These are phyloP conservation scores for Pleurotus eryngii DNA, from an alignment of 768 basidiomycete genomes.

Conservation along the genomic window DNA sequence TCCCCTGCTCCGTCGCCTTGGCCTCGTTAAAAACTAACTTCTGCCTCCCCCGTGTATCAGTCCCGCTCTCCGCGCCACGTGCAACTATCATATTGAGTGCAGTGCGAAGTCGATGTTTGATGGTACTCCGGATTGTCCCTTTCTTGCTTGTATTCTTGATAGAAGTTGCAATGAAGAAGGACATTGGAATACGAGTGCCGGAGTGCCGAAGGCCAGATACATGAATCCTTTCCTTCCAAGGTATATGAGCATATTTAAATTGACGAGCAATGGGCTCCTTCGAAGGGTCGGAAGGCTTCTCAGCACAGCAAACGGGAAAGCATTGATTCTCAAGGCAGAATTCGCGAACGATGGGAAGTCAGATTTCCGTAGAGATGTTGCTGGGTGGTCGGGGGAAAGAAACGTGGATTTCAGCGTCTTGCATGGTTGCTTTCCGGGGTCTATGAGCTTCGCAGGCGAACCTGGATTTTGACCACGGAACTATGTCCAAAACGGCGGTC, in stretches of 20 bases:
- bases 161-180: conserved; percentile 30
- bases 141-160: conserved; percentile 31
- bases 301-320: conserved; percentile 27
- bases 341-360: conserved; percentile 14
- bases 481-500: conserved; percentile 18
- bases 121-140: conserved; percentile 26
- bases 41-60: conserved; percentile 1
- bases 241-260: conserved; percentile 6
- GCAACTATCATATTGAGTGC: conserved; percentile 37
- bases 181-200: conserved; percentile 30
- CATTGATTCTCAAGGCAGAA: conserved; percentile 20
- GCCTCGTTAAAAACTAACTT: conserved; percentile 19
- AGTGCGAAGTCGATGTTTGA: conserved; percentile 33
- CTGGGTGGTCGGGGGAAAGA: conserved; percentile 30
- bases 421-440: conserved; percentile 1
- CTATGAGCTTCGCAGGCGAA: conserved; percentile 15
- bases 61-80: conserved; percentile 32
- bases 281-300: conserved; percentile 17
- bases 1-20: conserved; percentile 18
- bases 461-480: conserved; percentile 42
- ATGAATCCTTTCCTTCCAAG: conserved; percentile 17
- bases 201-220: conserved; percentile 12
- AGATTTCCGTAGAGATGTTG: background rate
- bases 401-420: conserved; percentile 1
- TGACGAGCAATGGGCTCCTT: conserved; percentile 16